phyloP scores from a whole-genome alignment of 192 early-diverging fungal species.

The Backusella australiensis region DNA sequence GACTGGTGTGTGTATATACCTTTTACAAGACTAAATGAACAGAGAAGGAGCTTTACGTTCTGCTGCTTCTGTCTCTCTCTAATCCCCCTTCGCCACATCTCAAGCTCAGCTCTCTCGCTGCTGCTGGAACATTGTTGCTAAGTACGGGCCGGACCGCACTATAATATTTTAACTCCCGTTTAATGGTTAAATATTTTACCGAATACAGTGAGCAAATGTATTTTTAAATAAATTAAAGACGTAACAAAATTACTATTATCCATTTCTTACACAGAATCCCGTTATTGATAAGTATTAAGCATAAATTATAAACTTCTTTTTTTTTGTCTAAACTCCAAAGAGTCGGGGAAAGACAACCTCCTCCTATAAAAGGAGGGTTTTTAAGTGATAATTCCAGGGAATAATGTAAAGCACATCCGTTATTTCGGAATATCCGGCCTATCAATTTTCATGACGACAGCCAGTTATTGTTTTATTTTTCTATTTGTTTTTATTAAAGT shows the following conservation, averaged over 20 bases:
- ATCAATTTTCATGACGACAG: not conserved
- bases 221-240: no score
- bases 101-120: not conserved
- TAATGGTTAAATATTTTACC: not conserved
- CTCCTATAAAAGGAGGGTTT: not conserved
- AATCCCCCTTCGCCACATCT: conserved; percentile 2
- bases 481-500: not conserved
- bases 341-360: not conserved
- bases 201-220: no score
- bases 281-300: not conserved
- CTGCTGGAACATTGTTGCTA: not conserved
- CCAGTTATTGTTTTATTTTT: not conserved
- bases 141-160: not conserved
- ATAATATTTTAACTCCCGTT: not conserved
- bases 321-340: not conserved
- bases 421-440: not conserved
- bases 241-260: not conserved
- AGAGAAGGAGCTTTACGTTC: not conserved
- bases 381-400: not conserved
- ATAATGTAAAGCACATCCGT: not conserved
- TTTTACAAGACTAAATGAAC: conserved; percentile 8
- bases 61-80: not conserved
- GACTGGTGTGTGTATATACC: not conserved
- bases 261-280: not conserved
- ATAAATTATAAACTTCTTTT: not conserved